Evolutionary conservation across 306 rosid species (phyloP), one percentile per base, ranked within the genome.

Genomic region (Lathyrus tuberosus): DNA sequence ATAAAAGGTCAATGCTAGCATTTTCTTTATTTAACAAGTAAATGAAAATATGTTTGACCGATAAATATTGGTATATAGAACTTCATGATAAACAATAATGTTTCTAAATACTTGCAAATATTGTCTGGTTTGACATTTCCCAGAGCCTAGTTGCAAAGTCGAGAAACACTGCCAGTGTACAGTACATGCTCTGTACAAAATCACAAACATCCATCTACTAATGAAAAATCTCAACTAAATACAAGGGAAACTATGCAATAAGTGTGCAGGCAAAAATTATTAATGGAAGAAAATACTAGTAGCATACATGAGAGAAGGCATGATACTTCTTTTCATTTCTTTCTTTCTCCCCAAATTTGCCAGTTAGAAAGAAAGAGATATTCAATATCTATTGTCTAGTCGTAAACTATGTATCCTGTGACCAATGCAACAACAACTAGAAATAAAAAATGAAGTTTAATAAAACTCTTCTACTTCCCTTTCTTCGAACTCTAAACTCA

Each of bases 331-430:
- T 52, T 33, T 16, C 57, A 46, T 72, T 44, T 43, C 24, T 43
- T 56, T 54, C 38, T 17, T 33, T n/a, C 58, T 66, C n/a, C 62
- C 41, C 77, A 64, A 65, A 42, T 57, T 75, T 77, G 18, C 20
- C 71, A 31, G 28, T 49, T 24, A 58, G 18, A 53, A 74, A 70
- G 43, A 59, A 70, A 17, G 46, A 10, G 24, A 41, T 62, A 11
- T 38, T 9, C 26, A 46, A 10, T 47, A 62, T 47, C 64, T 57
- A 28, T 30, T 53, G 49, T 33, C 43, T 46, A 51, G 43, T 16
- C 31, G 61, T 63, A 62, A 71, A 76, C 26, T 30, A 18, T 6
- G 38, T 62, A 77, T 61, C 65, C 53, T 49, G 14, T 53, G 14
- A 71, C 37, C 42, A 71, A 38, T 70, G 48, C 75, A 62, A 53